phyloP scores from a whole-genome alignment of 2,329 filamentous ascomycete genomes.

The Rhynchosporium graminicola region DNA sequence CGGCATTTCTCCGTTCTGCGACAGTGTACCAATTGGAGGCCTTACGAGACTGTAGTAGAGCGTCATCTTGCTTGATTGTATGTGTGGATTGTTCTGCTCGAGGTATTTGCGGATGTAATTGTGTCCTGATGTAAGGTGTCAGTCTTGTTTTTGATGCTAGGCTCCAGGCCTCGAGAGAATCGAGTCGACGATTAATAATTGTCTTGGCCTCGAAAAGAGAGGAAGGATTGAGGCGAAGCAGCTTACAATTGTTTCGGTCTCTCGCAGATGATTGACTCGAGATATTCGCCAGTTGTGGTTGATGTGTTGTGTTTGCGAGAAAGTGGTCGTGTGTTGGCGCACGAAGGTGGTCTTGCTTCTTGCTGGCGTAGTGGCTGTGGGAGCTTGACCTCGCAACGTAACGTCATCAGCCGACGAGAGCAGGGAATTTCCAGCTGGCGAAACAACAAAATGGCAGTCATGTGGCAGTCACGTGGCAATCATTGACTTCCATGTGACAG shows the following conservation, averaged over 20 bases:
- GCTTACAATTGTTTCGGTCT: slow-evolving; percentile 8
- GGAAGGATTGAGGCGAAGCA: background rate
- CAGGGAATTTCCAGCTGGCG: slow-evolving; percentile 13
- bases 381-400: slow-evolving; percentile 16
- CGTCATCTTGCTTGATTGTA: slow-evolving; percentile 46
- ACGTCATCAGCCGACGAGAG: slow-evolving; percentile 16
- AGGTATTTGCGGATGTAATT: slow-evolving; percentile 22
- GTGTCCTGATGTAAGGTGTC: slow-evolving; percentile 32
- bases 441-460: background rate
- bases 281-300: slow-evolving; percentile 8
- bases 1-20: background rate
- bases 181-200: background rate
- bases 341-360: background rate
- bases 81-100: slow-evolving; percentile 16
- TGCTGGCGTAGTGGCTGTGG: slow-evolving; percentile 11
- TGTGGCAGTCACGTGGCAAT: slow-evolving; percentile 1
- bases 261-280: slow-evolving; percentile 9
- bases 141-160: slow-evolving; percentile 26
- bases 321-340: slow-evolving; percentile 3
- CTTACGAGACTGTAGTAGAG: slow-evolving; percentile 54
- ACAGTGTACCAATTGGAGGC: slow-evolving; percentile 18
- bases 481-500: too few relatives aligned
- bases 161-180: background rate
- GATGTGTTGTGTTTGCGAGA: background rate
- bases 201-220: background rate